Percentiles rank a stretch among this genome's conserved stretches.
Evolutionary conservation across 371 early-diverging fungal species (phyloP).

Genomic region (Amoeboradix gromovi): DNA sequence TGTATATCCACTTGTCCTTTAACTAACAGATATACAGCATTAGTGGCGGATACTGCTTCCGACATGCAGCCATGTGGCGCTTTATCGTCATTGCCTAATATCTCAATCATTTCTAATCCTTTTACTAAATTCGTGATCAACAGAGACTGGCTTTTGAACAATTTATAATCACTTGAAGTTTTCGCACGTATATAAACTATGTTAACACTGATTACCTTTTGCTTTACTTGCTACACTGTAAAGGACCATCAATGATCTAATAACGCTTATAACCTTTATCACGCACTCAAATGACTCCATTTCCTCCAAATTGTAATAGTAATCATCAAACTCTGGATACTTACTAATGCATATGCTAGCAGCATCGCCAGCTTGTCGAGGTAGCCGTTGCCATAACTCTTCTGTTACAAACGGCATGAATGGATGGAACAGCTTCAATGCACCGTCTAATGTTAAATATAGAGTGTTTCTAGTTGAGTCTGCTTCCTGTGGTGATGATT

Average conservation of each 20-base stretch:
- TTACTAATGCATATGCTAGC: constrained; percentile 30
- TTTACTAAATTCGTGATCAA: constrained; percentile 14
- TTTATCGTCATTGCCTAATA: constrained; percentile 8
- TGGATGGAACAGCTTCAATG: constrained; percentile 77
- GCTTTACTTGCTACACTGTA: constrained; percentile 29
- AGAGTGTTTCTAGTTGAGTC: constrained; percentile 20
- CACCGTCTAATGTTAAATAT: constrained; percentile 75
- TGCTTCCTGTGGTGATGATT: constrained; percentile 1
- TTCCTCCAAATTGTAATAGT: constrained; percentile 17
- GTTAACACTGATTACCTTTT: constrained; percentile 3
- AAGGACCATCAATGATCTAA: constrained; percentile 38
- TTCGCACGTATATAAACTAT: constrained; percentile 11
- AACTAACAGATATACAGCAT: constrained; percentile 29
- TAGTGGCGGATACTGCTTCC: constrained; percentile 6
- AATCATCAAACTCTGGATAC: constrained; percentile 19
- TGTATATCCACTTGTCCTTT: constrained; percentile 40
- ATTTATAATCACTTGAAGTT: not conserved
- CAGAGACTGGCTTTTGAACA: constrained; percentile 1
- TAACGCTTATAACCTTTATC: constrained; percentile 35
- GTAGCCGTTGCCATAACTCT: constrained; percentile 84
- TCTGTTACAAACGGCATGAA: constrained; percentile 99
- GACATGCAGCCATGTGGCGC: constrained; percentile 39
- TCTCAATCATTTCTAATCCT: constrained; percentile 28
- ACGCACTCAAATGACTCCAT: constrained; percentile 45
- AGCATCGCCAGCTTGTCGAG: constrained; percentile 31